Conservation (phyloP, 345 rosid species). For the Mercurialis annua region DNA sequence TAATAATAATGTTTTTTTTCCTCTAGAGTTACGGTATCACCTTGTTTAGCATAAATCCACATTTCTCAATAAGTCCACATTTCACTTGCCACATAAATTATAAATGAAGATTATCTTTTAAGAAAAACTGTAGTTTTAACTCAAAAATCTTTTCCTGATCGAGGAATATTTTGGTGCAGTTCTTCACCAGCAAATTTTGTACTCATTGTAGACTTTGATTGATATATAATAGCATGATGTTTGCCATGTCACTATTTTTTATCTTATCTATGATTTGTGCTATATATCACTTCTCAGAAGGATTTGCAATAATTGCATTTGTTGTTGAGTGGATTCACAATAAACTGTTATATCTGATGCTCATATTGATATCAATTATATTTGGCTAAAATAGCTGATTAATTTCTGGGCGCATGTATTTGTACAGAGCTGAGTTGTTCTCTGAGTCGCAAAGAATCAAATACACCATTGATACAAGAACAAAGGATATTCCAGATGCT, state of each 20-base stretch:
- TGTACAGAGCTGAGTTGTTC: conserved; percentile 74
- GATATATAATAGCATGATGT: background rate
- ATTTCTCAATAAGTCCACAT: too few species aligned
- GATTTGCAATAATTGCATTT: background rate
- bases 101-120: background rate
- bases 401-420: conserved; percentile 17
- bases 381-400: conserved; percentile 4
- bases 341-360: background rate
- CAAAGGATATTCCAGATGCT: conserved; percentile 78
- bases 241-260: background rate
- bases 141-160: background rate
- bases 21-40: background rate
- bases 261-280: background rate
- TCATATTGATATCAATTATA: conserved; percentile 14
- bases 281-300: background rate
- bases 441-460: conserved; percentile 83
- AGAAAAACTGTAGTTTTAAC: background rate
- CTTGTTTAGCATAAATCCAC: background rate
- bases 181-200: background rate
- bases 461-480: conserved; percentile 55
- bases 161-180: background rate
- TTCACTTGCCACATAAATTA: background rate
- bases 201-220: background rate
- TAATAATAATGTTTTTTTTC: background rate
- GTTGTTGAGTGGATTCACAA: background rate